A percentile compares a stretch with the other conserved stretches of the same genome.
Evolutionary conservation across 1,139 yeast genomes (phyloP).

Genomic region (Saccharomyces hybrid): DNA sequence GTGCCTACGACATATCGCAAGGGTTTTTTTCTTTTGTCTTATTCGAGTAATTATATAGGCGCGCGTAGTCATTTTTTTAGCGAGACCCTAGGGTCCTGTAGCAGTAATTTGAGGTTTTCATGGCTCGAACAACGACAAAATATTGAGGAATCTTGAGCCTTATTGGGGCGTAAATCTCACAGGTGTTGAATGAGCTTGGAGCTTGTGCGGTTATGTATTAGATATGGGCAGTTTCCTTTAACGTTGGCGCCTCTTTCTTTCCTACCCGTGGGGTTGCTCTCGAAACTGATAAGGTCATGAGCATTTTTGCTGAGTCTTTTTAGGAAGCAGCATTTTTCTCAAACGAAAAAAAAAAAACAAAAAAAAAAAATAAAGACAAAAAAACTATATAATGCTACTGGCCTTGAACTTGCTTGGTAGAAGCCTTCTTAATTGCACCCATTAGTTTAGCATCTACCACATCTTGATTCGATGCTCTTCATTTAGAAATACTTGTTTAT

Average conservation of each 20-base stretch:
- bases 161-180: background rate
- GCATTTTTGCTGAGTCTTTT: background rate
- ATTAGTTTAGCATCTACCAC: background rate
- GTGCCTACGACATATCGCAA: background rate
- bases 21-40: background rate
- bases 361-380: background rate
- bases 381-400: background rate
- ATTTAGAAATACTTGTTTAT: background rate
- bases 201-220: background rate
- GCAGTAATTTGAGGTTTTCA: background rate
- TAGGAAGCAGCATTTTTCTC: background rate
- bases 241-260: background rate
- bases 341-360: background rate
- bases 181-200: background rate
- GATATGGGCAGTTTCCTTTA: background rate
- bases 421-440: background rate
- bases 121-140: background rate
- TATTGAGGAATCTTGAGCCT: background rate
- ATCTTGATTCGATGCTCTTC: background rate
- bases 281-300: background rate
- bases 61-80: background rate
- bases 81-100: background rate
- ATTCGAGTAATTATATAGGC: background rate
- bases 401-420: background rate
- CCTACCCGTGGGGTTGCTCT: background rate